Base-by-base conservation (phyloP, 2,329 filamentous ascomycete genomes). In the Cordyceps tenuipes region DNA sequence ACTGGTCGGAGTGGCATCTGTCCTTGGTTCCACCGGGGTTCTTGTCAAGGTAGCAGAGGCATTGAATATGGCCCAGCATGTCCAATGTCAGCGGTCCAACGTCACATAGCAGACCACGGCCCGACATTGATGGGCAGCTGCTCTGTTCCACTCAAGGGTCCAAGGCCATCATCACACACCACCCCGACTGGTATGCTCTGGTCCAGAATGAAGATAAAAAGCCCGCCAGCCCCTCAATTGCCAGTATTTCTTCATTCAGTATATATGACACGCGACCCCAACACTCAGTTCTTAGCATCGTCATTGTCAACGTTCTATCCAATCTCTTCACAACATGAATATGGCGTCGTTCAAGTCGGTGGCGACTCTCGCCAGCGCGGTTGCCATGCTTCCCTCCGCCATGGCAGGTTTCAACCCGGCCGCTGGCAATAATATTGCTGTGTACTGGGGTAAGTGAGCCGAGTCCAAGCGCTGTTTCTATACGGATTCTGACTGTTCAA, bases 371-470 rank as follows among this genome's bases (percentile, higher is more conserved):
- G 66, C 65, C 57, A 62, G 65, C 63, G 34, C 65, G 39, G 62
- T 71, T 19, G 64, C 64, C 55, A 51, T 63, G 19, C 62, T 70
- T 19, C 71, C 74, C 6, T 61, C 67, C 2, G 71, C 65, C 19
- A 63, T 71, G 39, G 77, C 76, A 21, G 76, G 73, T 13, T 80
- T 83, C 64, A 72, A 78, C 62, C 62, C 79, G 5, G 67, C 66
- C n/a, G 76, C 77, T 1, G 66, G 68, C 2, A 75, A 70, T 54
- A 88, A 87, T 65, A 68, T 89, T 58, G 84, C 81, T 29, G 76
- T 88, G 1, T 89, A 89, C 70, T 89, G 86, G 86, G 86, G 85
- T 75, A 71, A 66, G 71, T 58, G 26, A 13, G 26, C 26, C 15
- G 39, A 21, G 2, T 10, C 21, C 10, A 15, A 31, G 6, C 3